These are phyloP conservation scores for Trametes versicolor DNA, from an alignment of 1,284 basidiomycete species.

Conservation along the genomic window DNA sequence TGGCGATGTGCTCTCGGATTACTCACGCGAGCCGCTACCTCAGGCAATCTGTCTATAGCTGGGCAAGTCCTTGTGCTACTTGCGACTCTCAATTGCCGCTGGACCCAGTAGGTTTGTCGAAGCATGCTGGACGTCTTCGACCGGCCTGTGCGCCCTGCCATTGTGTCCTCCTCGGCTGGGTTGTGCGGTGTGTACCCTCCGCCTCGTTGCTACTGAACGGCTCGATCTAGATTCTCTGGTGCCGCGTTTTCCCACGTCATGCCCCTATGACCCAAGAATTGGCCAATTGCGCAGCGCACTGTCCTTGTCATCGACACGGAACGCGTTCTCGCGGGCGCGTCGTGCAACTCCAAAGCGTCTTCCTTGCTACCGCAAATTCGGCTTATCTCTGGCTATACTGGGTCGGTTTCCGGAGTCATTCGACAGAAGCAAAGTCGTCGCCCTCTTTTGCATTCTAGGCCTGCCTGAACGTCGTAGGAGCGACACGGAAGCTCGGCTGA, in stretches of 20 bases:
- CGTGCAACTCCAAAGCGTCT: too few relatives aligned
- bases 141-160: background rate
- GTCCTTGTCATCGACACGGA: background rate
- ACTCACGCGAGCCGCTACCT: constrained; percentile 16
- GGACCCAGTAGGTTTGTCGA: background rate
- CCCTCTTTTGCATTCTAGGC: constrained; percentile 1
- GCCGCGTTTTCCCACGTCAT: constrained; percentile 23
- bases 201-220: constrained; percentile 37
- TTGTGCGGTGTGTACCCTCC: background rate
- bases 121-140: too few relatives aligned
- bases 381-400: background rate
- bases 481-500: background rate
- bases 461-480: too few relatives aligned
- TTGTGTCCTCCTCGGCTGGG: background rate
- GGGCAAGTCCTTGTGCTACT: constrained; percentile 23
- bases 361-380: constrained; percentile 1
- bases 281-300: background rate
- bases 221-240: constrained; percentile 9
- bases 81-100: background rate
- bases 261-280: constrained; percentile 14
- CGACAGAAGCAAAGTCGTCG: background rate
- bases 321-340: too few relatives aligned
- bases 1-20: constrained; percentile 2
- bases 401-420: too few relatives aligned
- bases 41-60: constrained; percentile 24